Evolutionary conservation across 805 yeast species (phyloP), one percentile per base, ranked within the genome.

Genomic region (Starmerella stellata): DNA sequence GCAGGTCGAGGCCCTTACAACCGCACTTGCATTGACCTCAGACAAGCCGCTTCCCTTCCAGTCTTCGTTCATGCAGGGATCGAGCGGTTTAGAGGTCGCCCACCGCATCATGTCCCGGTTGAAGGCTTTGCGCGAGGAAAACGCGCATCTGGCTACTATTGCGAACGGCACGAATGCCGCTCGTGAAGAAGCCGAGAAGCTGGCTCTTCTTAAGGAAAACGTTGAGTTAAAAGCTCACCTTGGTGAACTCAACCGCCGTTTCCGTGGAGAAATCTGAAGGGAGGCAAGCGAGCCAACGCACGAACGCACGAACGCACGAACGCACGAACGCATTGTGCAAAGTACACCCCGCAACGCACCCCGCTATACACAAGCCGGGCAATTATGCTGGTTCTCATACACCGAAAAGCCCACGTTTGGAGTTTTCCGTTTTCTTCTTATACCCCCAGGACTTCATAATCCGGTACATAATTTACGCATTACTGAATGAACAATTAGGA

Each of bases 61-160:
- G 9, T 21, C 34, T 3, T 16, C 40, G 16, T 27, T 31, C 5
- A 34, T 40, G n/a, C 42, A 39, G 18, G 40, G 43, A 1, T 36
- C 43, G 3, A 52, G 46, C 20, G 52, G 47, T 2, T 36, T 41
- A 8, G 52, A 48, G 40, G 35, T 49, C 27, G 43, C 50, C 7
- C 53, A 51, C 31, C 46, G 53, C 18, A 43, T 49, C n/a, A 41
- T 47, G 36, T 32, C 41, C 14, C 46, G 52, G 4, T 27, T 51
- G 16, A 38, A 38, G 35, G 38, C 34, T 5, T 42, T 51, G 36
- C 44, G 51, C 9, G 41, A 37, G 16, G 54, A 51, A 38, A 51
- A 51, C 42, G 45, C 36, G 27, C 33, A 38, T 14, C 45, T 49
- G 1, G 40, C 37, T 14, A 27, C 30, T 21, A 39, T 46, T 16